phyloP scores from a whole-genome alignment of 345 rosid species.

The Brassica carinata region DNA sequence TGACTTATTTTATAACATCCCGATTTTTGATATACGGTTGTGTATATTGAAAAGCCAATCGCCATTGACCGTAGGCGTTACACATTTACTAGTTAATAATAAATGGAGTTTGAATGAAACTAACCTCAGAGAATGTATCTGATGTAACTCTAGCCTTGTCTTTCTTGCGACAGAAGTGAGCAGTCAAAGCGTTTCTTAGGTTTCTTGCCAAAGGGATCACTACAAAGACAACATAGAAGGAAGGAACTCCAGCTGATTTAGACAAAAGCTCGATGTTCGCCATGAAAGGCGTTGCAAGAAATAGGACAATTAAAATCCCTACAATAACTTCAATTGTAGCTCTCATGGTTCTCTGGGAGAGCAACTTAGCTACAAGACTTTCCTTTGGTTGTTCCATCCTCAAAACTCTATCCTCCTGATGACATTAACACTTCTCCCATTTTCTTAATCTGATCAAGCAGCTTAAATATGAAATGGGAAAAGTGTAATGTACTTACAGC shows the following conservation, averaged over 20 bases:
- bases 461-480: background rate
- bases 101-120: background rate
- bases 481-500: conserved; percentile 2
- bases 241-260: conserved; percentile 35
- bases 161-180: conserved; percentile 29
- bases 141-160: conserved; percentile 33
- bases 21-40: too few relatives aligned
- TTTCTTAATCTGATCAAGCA: conserved; percentile 6
- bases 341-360: conserved; percentile 6
- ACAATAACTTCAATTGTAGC: conserved; percentile 28
- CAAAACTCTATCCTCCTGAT: conserved; percentile 23
- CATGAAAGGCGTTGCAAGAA: conserved; percentile 40
- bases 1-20: too few relatives aligned
- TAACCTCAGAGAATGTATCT: conserved; percentile 37
- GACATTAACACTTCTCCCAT: background rate
- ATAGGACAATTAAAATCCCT: conserved; percentile 31
- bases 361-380: conserved; percentile 17
- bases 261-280: conserved; percentile 31
- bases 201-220: conserved; percentile 36
- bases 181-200: conserved; percentile 30
- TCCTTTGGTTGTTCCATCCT: conserved; percentile 24
- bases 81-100: background rate
- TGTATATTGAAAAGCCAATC: too few relatives aligned
- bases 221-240: conserved; percentile 33
- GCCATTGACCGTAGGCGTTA: too few relatives aligned